Evolutionary conservation across 2,329 filamentous ascomycete genomes (phyloP).

Genomic region (Trichophyton mentagrophytes): DNA sequence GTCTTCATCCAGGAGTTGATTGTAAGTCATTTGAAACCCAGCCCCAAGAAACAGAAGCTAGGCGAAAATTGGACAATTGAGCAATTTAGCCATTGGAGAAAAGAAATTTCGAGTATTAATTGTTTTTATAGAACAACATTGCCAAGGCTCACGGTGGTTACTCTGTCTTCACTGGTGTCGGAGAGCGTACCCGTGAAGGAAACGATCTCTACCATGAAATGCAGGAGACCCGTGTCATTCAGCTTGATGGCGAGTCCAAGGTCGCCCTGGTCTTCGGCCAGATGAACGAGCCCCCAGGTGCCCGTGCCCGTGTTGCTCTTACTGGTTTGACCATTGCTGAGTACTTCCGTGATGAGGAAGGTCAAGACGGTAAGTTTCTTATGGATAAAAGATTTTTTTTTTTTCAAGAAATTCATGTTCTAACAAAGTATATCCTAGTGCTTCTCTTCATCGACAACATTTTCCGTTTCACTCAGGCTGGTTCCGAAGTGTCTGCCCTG

Average conservation of each 20-base stretch:
- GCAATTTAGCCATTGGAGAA: neutral
- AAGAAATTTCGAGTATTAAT: slow-evolving; percentile 10
- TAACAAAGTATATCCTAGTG: slow-evolving; percentile 41
- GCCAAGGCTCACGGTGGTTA: slow-evolving; percentile 99
- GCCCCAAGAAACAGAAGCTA: neutral
- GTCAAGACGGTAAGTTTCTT: slow-evolving; percentile 62
- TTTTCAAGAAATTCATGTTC: neutral
- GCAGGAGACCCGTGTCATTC: slow-evolving; percentile 99
- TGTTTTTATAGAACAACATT: slow-evolving; percentile 75
- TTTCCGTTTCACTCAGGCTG: slow-evolving; percentile 99
- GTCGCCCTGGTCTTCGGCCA: slow-evolving; percentile 98
- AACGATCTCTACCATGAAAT: slow-evolving; percentile 99
- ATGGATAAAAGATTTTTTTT: neutral
- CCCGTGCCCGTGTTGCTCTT: slow-evolving; percentile 98
- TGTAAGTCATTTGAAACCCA: slow-evolving; percentile 36
- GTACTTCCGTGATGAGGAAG: slow-evolving; percentile 67
- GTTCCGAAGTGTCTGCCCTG: slow-evolving; percentile 99
- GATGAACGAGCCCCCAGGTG: slow-evolving; percentile 99
- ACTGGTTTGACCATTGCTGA: slow-evolving; percentile 61
- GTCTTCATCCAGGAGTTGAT: slow-evolving; percentile 99
- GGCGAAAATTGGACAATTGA: neutral
- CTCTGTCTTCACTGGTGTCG: slow-evolving; percentile 99
- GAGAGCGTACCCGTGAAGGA: slow-evolving; percentile 99
- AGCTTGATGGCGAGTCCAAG: slow-evolving; percentile 98
- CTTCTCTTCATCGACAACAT: slow-evolving; percentile 99